A percentile compares a stretch with the other conserved stretches of the same genome.
These are phyloP conservation scores for Cunninghamia lanceolata DNA, from an alignment of 75 land plant species.

Conservation along the genomic window DNA sequence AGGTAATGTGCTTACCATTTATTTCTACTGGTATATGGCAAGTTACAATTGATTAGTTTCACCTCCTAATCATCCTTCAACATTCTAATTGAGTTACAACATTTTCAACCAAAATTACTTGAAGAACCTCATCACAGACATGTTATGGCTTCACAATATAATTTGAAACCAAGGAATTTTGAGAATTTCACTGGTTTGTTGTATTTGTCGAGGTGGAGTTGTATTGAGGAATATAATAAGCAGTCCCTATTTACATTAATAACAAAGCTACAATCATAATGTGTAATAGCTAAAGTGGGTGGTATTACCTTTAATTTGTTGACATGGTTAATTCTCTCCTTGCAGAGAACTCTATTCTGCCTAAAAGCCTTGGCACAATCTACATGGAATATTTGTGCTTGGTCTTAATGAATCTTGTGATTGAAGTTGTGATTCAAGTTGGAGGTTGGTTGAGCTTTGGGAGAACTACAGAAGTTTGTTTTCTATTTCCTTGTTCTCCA, in stretches of 20 bases:
- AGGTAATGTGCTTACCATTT: not conserved
- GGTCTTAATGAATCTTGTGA: not conserved
- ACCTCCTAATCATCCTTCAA: not conserved
- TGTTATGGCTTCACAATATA: not conserved
- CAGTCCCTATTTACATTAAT: not conserved
- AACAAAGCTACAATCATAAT: not conserved
- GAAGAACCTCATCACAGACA: not conserved
- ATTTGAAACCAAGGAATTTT: not conserved
- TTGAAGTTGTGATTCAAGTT: not conserved
- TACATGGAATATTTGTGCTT: not conserved
- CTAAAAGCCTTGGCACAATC: not conserved
- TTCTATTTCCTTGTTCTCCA: not conserved
- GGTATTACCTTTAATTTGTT: not conserved
- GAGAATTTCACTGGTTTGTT: not conserved
- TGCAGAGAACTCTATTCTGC: not conserved
- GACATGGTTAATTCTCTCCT: not conserved
- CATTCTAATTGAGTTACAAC: not conserved
- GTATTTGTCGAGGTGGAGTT: not conserved
- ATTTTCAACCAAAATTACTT: not conserved
- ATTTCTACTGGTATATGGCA: not conserved
- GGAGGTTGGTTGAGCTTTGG: not conserved
- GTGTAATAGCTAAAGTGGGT: not conserved
- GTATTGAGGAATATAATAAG: not conserved
- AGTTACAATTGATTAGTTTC: not conserved
- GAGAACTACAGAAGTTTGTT: not conserved